Evolutionary conservation across 1,139 yeast species (phyloP).

Genomic region (Candida labiduridarum): DNA sequence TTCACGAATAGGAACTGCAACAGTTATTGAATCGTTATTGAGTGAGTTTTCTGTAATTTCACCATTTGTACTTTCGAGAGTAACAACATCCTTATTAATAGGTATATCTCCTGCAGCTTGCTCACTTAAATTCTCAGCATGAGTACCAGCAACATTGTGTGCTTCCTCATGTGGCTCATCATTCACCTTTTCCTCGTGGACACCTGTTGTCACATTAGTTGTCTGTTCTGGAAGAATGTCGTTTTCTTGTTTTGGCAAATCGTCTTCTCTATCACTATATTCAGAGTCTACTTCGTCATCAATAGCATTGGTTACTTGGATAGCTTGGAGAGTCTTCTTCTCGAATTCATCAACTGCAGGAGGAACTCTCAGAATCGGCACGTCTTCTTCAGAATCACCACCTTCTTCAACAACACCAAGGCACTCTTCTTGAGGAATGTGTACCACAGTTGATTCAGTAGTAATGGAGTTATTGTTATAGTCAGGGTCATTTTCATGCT

Average conservation of each 20-base stretch:
- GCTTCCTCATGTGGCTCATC: background rate
- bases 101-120: background rate
- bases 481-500: slow-evolving; percentile 7
- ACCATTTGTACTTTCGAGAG: background rate
- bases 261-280: slow-evolving; percentile 3
- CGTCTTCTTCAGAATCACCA: slow-evolving; percentile 12
- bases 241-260: slow-evolving; percentile 12
- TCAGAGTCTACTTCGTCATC: slow-evolving; percentile 3
- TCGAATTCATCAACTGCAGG: slow-evolving; percentile 13
- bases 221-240: slow-evolving; percentile 11
- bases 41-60: background rate
- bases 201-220: background rate
- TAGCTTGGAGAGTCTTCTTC: slow-evolving; percentile 2
- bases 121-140: background rate
- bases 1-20: slow-evolving; percentile 8
- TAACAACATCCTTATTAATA: too few species aligned
- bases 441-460: slow-evolving; percentile 10
- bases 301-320: slow-evolving; percentile 1
- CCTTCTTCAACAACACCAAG: slow-evolving; percentile 5
- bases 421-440: background rate
- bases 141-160: background rate
- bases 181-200: background rate
- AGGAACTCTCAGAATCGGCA: slow-evolving; percentile 10
- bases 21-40: slow-evolving; percentile 1
- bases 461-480: slow-evolving; percentile 2